Percentiles rank a stretch among this genome's conserved stretches.
phyloP scores from a whole-genome alignment of 805 yeast species.

The Ogataea nonfermentans region DNA sequence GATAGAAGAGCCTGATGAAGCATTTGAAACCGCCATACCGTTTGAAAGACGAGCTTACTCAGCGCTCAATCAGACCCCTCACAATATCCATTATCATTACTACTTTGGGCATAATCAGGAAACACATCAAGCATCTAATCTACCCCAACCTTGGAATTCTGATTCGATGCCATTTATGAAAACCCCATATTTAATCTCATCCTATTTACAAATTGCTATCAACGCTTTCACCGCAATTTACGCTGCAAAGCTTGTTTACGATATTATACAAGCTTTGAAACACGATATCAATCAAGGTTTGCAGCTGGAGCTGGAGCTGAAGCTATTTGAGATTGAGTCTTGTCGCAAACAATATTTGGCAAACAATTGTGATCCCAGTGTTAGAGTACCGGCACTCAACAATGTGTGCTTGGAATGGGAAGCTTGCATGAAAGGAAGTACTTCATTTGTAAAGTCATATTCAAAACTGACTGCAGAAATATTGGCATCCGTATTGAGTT shows the following conservation, averaged over 20 bases:
- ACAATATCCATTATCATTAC: constrained; percentile 14
- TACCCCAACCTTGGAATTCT: constrained; percentile 63
- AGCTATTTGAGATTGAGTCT: constrained; percentile 49
- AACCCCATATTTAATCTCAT: constrained; percentile 54
- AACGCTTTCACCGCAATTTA: constrained; percentile 48
- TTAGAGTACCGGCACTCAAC: constrained; percentile 57
- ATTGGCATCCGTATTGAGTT: constrained; percentile 58
- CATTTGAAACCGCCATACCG: not conserved
- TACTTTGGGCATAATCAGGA: constrained; percentile 4
- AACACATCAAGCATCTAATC: constrained; percentile 7
- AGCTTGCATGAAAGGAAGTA: constrained; percentile 62
- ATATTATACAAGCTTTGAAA: constrained; percentile 47
- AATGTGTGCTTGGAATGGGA: constrained; percentile 60
- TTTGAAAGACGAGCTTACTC: constrained; percentile 1
- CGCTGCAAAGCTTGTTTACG: constrained; percentile 42
- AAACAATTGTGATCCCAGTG: constrained; percentile 57
- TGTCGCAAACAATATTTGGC: constrained; percentile 52
- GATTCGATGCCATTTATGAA: constrained; percentile 50
- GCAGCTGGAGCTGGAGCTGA: constrained; percentile 43
- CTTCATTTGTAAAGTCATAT: constrained; percentile 45
- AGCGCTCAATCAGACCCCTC: constrained; percentile 1
- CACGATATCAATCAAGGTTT: constrained; percentile 54
- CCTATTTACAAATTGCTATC: constrained; percentile 57
- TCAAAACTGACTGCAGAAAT: constrained; percentile 61
- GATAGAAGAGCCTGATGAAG: constrained; percentile 8